A percentile compares a stretch with the other conserved stretches of the same genome.
These are phyloP conservation scores for Penicillium nordicum DNA, from an alignment of 2,329 filamentous ascomycete species.

Conservation along the genomic window DNA sequence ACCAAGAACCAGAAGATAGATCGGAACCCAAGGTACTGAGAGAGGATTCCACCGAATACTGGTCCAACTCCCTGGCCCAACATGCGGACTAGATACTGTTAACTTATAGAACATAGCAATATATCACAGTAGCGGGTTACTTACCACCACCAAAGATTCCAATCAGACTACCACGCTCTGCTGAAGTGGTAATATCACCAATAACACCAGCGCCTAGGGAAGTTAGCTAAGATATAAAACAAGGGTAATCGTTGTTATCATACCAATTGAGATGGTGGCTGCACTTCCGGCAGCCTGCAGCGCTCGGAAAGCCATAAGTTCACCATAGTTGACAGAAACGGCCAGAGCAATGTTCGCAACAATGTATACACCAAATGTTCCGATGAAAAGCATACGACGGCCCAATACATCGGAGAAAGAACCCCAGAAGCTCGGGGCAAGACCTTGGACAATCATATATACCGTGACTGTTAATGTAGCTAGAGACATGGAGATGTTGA, in stretches of 20 bases:
- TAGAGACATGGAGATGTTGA: constrained; percentile 28
- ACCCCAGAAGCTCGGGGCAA: constrained; percentile 50
- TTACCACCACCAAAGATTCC: constrained; percentile 40
- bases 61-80: constrained; percentile 47
- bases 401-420: constrained; percentile 49
- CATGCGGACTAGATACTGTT: constrained; percentile 34
- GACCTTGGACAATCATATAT: constrained; percentile 52
- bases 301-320: constrained; percentile 46
- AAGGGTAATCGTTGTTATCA: not conserved
- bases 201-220: constrained; percentile 39
- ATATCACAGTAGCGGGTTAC: constrained; percentile 3
- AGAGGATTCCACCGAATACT: constrained; percentile 41
- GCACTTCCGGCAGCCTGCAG: constrained; percentile 51
- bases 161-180: constrained; percentile 40
- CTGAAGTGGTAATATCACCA: constrained; percentile 38
- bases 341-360: constrained; percentile 48
- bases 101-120: not conserved
- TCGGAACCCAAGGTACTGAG: constrained; percentile 37
- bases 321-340: constrained; percentile 43
- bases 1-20: constrained; percentile 45
- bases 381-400: constrained; percentile 46
- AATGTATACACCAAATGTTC: constrained; percentile 49
- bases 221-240: not conserved
- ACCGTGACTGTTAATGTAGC: constrained; percentile 38
- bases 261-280: constrained; percentile 49